Evolutionary conservation across 2,329 filamentous ascomycete genomes (phyloP).

Genomic region (Podosphaera fusca): DNA sequence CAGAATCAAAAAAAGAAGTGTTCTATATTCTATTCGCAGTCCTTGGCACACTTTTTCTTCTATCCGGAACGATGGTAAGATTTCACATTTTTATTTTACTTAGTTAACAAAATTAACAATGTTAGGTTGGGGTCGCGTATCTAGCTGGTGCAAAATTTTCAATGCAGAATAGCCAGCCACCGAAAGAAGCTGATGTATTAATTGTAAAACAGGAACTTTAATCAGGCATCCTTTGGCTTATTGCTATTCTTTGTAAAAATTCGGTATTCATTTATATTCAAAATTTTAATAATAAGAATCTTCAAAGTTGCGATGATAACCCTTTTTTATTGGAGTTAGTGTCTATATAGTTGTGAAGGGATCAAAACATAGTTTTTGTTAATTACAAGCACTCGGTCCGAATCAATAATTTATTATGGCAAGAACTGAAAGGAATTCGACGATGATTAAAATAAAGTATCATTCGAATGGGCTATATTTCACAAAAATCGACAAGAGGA

Average conservation of each 20-base stretch:
- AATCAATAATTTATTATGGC: no score
- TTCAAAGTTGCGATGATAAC: no score
- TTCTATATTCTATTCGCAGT: slow-evolving; percentile 44
- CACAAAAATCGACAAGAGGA: no score
- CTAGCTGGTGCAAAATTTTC: slow-evolving; percentile 38
- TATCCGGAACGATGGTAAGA: slow-evolving; percentile 58
- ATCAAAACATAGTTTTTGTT: no score
- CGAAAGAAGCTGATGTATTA: not conserved
- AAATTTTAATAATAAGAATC: no score
- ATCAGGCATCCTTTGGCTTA: not conserved
- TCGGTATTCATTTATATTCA: not conserved
- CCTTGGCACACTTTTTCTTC: slow-evolving; percentile 41
- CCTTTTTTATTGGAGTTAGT: no score
- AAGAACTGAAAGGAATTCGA: no score
- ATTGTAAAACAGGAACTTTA: not conserved
- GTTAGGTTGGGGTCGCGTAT: slow-evolving; percentile 55
- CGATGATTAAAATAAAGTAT: no score
- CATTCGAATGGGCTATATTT: no score
- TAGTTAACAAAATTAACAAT: slow-evolving; percentile 5
- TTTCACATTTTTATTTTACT: not conserved
- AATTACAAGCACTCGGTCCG: no score
- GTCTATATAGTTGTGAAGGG: no score
- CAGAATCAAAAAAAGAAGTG: slow-evolving; percentile 32
- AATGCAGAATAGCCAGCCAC: not conserved
- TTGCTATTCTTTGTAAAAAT: not conserved